Evolutionary conservation across 2,329 filamentous ascomycete genomes (phyloP), one percentile per base, ranked within the genome.

Genomic region (Thielaviopsis populi): DNA sequence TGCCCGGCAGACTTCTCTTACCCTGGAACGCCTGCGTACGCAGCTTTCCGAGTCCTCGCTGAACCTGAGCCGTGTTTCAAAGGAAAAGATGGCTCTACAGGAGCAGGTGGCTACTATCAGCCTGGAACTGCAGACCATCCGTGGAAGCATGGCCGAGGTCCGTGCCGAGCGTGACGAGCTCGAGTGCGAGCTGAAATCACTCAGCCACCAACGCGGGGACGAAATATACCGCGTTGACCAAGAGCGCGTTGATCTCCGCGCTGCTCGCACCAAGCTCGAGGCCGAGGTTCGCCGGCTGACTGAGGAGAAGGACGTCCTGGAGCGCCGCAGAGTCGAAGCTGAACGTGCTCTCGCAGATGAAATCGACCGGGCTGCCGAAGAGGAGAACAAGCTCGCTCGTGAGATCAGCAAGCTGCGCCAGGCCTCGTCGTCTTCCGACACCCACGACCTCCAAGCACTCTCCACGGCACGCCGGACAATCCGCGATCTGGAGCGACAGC

Each of bases 161-260:
- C 80, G 84, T 70, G 80, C 83, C 1, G 85, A 89, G 68, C 80
- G 85, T 11, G 84, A 88, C 69, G 84, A 87, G 69, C 73, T 88
- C 22, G 80, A 85, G 78, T n/a, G 77, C 76, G 66, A 77, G 22
- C 24, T 66, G 10, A 48, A 54, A 15, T 46, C 64, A 2, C 41
- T 66, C 2, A 40, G 37, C 11, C 59, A 63, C 40, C 58, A 82
- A 46, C 79, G 80, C 63, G 81, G 81, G 59, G 79, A 79, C 63
- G 81, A 85, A 65, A 82, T 79, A 0, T 79, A 83, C 68, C 80
- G 79, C 13, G 72, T 87, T 56, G 86, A 89, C 68, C 82, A 85
- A 66, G 87, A 89, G 69, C 84, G 85, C 67, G 74, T 86, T 56
- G 84, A 89, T 63, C 75, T 89, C 27, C 83, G 85, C 19, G 83